Conservation (phyloP, 2,329 filamentous ascomycete genomes). For the Lasiodiplodia hormozganensis region DNA sequence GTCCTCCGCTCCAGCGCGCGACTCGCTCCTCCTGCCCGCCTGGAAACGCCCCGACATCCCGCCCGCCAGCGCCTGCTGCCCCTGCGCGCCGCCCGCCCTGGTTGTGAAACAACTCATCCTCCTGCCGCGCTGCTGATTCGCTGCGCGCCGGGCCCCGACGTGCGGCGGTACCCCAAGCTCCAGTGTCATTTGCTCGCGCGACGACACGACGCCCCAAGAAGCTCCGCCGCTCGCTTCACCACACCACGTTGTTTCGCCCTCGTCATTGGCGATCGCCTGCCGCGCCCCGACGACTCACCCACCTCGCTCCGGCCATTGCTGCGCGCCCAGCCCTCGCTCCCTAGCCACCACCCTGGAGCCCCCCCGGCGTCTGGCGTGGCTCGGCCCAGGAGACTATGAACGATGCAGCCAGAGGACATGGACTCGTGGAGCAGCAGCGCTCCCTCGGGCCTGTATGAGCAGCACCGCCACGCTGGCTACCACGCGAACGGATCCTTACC, state of each 20-base stretch:
- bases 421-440: constrained; percentile 27
- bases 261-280: constrained; percentile 29
- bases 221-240: constrained; percentile 25
- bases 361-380: constrained; percentile 30
- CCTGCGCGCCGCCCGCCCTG: constrained; percentile 25
- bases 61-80: constrained; percentile 12
- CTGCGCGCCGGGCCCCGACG: constrained; percentile 24
- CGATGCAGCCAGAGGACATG: constrained; percentile 28
- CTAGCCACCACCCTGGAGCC: constrained; percentile 30
- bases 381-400: constrained; percentile 29
- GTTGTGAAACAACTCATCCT: constrained; percentile 30
- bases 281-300: constrained; percentile 23
- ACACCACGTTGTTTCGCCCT: constrained; percentile 15
- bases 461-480: constrained; percentile 23
- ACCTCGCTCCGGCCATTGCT: constrained; percentile 20
- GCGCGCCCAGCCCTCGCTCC: constrained; percentile 10
- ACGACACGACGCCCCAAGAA: constrained; percentile 28
- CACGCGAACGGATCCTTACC: constrained; percentile 28
- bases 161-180: constrained; percentile 29
- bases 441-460: constrained; percentile 22
- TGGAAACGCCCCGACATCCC: constrained; percentile 10
- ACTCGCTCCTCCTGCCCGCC: constrained; percentile 17
- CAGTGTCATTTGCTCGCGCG: constrained; percentile 29
- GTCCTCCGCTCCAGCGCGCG: constrained; percentile 4
- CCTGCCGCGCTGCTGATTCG: constrained; percentile 30